Percentiles rank a stretch among this genome's conserved stretches.
Evolutionary conservation across 768 basidiomycete species (phyloP).

Genomic region (Harrya chromipes): DNA sequence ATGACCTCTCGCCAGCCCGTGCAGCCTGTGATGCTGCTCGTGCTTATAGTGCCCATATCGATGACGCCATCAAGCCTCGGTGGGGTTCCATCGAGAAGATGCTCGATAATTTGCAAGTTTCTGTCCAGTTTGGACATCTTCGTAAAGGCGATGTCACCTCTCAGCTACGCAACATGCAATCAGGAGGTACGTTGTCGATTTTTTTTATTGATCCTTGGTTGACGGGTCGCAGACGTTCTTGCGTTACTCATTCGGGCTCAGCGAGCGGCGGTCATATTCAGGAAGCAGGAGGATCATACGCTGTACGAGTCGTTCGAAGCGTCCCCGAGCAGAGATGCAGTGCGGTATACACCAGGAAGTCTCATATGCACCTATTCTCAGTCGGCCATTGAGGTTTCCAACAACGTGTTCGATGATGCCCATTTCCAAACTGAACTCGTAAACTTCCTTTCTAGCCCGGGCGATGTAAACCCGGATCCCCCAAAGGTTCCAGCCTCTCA

Average conservation of each 20-base stretch:
- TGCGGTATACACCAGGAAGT: conserved; percentile 38
- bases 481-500: conserved; percentile 31
- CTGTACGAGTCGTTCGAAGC: conserved; percentile 45
- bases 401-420: conserved; percentile 24
- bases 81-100: conserved; percentile 31
- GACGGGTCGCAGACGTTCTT: conserved; percentile 32
- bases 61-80: neutral
- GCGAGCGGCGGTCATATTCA: conserved; percentile 45
- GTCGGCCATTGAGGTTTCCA: conserved; percentile 37
- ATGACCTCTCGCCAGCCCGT: neutral
- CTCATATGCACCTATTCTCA: conserved; percentile 42
- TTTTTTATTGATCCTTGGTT: neutral
- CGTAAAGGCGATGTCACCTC: neutral
- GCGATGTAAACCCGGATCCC: conserved; percentile 9
- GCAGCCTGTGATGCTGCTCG: conserved; percentile 3
- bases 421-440: conserved; percentile 35
- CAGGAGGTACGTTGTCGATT: conserved; percentile 19
- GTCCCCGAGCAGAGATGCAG: conserved; percentile 28
- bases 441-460: conserved; percentile 34
- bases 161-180: conserved; percentile 16
- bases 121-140: neutral
- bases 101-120: conserved; percentile 13
- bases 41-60: neutral
- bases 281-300: conserved; percentile 23
- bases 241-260: conserved; percentile 41